Evolutionary conservation across 2,329 filamentous ascomycete genomes (phyloP).

Genomic region (Colletotrichum simmondsii): DNA sequence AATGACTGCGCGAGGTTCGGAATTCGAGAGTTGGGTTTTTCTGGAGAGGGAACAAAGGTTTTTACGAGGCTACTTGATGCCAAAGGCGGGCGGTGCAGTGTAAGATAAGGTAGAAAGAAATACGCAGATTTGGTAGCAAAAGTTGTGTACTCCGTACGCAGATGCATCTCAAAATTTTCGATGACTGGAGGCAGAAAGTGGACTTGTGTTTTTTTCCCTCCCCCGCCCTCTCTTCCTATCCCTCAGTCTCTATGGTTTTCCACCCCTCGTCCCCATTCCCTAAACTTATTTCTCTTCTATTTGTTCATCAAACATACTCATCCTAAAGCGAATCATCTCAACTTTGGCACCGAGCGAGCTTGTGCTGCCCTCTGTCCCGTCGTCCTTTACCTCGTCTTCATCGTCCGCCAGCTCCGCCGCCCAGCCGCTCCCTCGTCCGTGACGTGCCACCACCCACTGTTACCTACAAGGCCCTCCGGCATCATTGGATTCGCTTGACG

Average conservation of each 20-base stretch:
- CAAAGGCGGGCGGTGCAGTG: background rate
- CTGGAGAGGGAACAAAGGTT: background rate
- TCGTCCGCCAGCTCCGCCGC: background rate
- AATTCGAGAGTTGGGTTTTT: background rate
- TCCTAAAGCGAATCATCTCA: background rate
- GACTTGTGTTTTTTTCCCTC: constrained; percentile 11
- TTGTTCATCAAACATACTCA: background rate
- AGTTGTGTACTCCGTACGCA: constrained; percentile 9
- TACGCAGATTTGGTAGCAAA: constrained; percentile 2
- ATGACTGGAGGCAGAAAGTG: constrained; percentile 25
- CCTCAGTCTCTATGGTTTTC: background rate
- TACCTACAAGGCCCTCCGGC: constrained; percentile 6
- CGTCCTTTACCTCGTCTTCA: background rate
- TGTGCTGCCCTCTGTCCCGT: constrained; percentile 6
- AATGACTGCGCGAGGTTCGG: background rate
- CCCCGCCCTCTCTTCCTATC: background rate
- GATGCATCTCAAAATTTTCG: constrained; percentile 32
- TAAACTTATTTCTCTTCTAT: background rate
- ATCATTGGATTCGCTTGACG: constrained; percentile 19
- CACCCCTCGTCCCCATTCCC: constrained; percentile 4
- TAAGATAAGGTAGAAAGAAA: background rate
- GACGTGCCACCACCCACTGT: constrained; percentile 13
- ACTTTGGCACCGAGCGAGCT: constrained; percentile 10
- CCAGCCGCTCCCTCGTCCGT: constrained; percentile 3
- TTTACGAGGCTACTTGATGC: constrained; percentile 11